Base-by-base conservation (phyloP, 2,329 filamentous ascomycete species). In the Leptographium galeiforme region DNA sequence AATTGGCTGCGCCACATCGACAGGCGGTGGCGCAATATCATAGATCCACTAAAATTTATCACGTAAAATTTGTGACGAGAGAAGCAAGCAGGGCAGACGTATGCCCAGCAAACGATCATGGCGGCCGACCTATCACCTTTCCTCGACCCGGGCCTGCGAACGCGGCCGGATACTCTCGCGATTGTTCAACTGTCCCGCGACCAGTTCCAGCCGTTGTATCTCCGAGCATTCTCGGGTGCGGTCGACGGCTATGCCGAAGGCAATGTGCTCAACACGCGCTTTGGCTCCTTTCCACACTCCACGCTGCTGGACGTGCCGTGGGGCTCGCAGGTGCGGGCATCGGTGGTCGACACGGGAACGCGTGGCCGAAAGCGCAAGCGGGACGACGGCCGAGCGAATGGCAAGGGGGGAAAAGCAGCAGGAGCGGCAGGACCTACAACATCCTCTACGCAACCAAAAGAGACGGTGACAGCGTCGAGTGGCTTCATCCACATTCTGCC, bases 301-400 rank as follows among this genome's bases (percentile, higher is more conserved):
- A 90, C 87, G 0, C 70, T 91, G 47, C 77, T 95, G 53, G 75
- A 81, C 6, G 74, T 89, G 52, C 85, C 87, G 44, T 97, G 91
- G 91, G 93, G 93, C 33, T 89, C 87, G 8, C 93, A 97, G 66
- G 83, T 97, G 25, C 78, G 88, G 48, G 93, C 93, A 8, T 95
- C 89, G 2, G 81, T 84, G 36, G 89, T 96, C 54, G 88, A 96
- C 63, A 96, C 90, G 0, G 89, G 90, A 13, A 93, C 89, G n/a
- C 76, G 89, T 61, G 89, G 89, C 38, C 78, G 85, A 51, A 85
- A 84, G 67, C 73, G 78, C 53, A 82, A 82, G 65, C 54, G 58
- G 47, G 40, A 40, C 4, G 43, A 51, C 11, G 30, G 71, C 30
- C 46, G 50, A 7, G 19, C 12, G 30, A 49, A 19, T 50, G 48